These are phyloP conservation scores for Ophiocordyceps unilateralis DNA, from an alignment of 2,329 filamentous ascomycete genomes.

Conservation along the genomic window DNA sequence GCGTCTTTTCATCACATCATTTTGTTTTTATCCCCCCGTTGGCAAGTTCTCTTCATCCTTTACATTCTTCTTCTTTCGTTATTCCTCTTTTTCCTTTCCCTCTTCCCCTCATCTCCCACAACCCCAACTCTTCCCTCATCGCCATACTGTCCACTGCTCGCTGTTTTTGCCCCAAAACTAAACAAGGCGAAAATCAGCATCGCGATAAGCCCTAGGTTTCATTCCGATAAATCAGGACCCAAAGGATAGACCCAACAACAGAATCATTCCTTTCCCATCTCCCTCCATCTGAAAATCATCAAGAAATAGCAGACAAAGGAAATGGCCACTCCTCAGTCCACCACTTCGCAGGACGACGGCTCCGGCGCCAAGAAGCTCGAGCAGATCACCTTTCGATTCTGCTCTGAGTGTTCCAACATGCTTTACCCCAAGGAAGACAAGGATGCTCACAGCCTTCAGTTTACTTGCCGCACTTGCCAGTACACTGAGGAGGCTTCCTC, in stretches of 20 bases:
- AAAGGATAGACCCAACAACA: no score
- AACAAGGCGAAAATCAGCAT: no score
- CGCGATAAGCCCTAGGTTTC: no score
- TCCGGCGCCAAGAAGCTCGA: constrained; percentile 38
- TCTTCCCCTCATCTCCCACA: no score
- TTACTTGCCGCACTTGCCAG: constrained; percentile 88
- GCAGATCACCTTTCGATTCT: constrained; percentile 94
- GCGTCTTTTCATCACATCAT: not conserved
- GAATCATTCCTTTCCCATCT: not conserved
- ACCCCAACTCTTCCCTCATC: no score
- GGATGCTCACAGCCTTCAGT: constrained; percentile 68
- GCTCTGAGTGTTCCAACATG: constrained; percentile 97
- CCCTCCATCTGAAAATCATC: not conserved
- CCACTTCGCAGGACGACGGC: constrained; percentile 22
- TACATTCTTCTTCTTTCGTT: not conserved
- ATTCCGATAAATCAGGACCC: no score
- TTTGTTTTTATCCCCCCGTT: not conserved
- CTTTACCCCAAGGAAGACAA: constrained; percentile 93
- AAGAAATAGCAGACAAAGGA: not conserved
- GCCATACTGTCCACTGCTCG: no score
- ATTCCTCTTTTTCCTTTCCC: not conserved
- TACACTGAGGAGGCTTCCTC: constrained; percentile 76
- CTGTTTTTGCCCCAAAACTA: no score
- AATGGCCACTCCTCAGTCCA: constrained; percentile 43
- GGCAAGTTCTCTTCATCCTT: no score